These are phyloP conservation scores for Vitis hybrid DNA, from an alignment of 177 flowering plant species.

Conservation along the genomic window DNA sequence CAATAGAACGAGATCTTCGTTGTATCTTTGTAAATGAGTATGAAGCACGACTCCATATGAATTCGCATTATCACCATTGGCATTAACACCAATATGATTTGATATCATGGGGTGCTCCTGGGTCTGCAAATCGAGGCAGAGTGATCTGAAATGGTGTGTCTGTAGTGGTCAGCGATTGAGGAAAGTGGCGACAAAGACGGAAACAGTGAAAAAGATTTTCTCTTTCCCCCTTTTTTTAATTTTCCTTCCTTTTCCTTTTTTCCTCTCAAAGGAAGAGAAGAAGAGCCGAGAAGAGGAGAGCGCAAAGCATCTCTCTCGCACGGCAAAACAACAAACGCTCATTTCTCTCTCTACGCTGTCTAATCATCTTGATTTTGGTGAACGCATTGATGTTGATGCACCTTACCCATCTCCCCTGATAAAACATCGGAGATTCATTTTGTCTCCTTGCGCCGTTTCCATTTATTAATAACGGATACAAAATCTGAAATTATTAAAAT, in stretches of 20 bases:
- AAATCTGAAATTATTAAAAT: too few species aligned
- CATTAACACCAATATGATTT: too few species aligned
- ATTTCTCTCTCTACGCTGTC: background rate
- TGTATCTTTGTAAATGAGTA: background rate
- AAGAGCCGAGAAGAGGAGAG: background rate
- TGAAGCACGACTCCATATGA: too few species aligned
- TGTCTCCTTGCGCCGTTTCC: constrained; percentile 19
- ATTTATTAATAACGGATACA: too few species aligned
- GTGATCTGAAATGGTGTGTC: constrained; percentile 8
- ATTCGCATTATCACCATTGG: too few species aligned
- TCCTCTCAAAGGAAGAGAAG: constrained; percentile 10
- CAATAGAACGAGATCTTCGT: constrained; percentile 16
- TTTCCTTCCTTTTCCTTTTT: constrained; percentile 1
- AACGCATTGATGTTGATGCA: background rate
- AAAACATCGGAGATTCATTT: constrained; percentile 23
- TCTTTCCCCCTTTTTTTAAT: too few species aligned
- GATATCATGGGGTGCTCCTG: background rate
- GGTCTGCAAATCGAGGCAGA: background rate
- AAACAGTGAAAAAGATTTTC: constrained; percentile 4
- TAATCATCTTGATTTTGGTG: background rate
- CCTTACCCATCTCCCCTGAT: background rate
- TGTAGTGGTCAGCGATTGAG: constrained; percentile 29
- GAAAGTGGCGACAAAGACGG: constrained; percentile 17
- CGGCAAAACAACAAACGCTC: constrained; percentile 1
- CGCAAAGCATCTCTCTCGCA: background rate